Evolutionary conservation across 2,329 filamentous ascomycete genomes (phyloP), one percentile per base, ranked within the genome.

Genomic region (Aspergillaceae sp.): DNA sequence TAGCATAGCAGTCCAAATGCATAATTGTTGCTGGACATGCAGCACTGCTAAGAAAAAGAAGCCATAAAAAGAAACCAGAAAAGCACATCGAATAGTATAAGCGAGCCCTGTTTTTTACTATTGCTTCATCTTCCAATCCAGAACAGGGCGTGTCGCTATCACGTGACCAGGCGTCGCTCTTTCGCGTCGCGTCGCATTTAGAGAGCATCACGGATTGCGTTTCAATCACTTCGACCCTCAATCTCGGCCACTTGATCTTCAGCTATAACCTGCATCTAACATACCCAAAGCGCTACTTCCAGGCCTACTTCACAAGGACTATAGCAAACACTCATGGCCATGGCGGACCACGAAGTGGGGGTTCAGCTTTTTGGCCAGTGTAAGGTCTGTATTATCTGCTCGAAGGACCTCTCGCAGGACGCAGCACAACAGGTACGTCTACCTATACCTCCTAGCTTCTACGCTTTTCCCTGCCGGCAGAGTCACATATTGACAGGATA

Each of bases 361-460:
- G 47, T 56, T 30, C 62, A 58, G 45, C 62, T 74, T 44, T 74
- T 75, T 48, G 62, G 64, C 10, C 68, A 73, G 51, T 70, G 70
- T 55, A 64, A 63, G 42, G 63, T 74, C 51, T 71, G 69, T 49
- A 69, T 75, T 37, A 60, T 75, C 40, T 65, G 64, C 53, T 70
- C 68, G 5, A 64, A 65, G 10, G 56, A 61, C n/a, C 58, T 75
- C 3, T 50, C 58, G 11, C 53, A 61, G n/a, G 64, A 70, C 38
- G 48, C 61, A 11, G 69, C 68, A 9, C 60, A 66, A 38, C 61
- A 72, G 61, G 72, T 74, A 59, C 19, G 36, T 38, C 2, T 4
- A 28, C 36, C 27, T 28, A 36, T 36, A 5, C n/a, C 1, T 40
- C 44, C 28, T 45, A 27, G 28, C 43, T 38, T 26, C 38, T 32